Evolutionary conservation across 768 basidiomycete genomes (phyloP).

Genomic region (Boletus bicolor): DNA sequence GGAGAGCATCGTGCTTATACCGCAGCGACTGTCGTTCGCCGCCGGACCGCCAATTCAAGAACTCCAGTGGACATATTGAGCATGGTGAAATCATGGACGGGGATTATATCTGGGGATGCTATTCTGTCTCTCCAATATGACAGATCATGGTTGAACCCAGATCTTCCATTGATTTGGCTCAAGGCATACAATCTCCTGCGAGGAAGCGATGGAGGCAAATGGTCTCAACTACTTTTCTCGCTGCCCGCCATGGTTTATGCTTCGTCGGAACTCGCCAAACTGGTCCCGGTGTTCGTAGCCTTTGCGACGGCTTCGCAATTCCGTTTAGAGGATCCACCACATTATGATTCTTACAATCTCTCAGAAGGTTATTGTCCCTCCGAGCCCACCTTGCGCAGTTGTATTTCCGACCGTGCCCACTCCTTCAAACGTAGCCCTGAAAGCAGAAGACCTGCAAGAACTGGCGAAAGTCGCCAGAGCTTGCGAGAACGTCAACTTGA

Average conservation of each 20-base stretch:
- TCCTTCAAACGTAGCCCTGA: constrained; percentile 17
- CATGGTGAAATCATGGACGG: constrained; percentile 11
- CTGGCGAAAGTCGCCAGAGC: background rate
- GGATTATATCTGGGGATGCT: background rate
- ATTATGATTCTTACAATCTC: constrained; percentile 9
- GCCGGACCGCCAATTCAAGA: background rate
- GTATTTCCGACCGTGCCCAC: background rate
- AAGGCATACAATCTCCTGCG: constrained; percentile 29
- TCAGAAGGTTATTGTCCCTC: constrained; percentile 9
- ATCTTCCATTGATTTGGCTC: constrained; percentile 26
- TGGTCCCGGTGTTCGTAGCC: constrained; percentile 32
- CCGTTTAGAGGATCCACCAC: constrained; percentile 14
- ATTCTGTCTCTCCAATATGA: constrained; percentile 23
- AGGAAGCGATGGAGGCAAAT: constrained; percentile 1
- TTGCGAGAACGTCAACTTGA: constrained; percentile 4
- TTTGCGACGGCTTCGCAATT: constrained; percentile 21
- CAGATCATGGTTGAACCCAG: constrained; percentile 26
- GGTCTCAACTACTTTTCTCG: constrained; percentile 29
- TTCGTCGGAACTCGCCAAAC: constrained; percentile 4
- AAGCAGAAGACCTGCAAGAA: background rate
- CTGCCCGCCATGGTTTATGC: constrained; percentile 33
- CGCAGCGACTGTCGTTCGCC: constrained; percentile 8
- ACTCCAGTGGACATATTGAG: background rate
- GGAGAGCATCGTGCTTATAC: constrained; percentile 19
- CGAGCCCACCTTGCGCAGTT: background rate